phyloP scores from a whole-genome alignment of 805 yeast species.

The Priceomyces castillae region DNA sequence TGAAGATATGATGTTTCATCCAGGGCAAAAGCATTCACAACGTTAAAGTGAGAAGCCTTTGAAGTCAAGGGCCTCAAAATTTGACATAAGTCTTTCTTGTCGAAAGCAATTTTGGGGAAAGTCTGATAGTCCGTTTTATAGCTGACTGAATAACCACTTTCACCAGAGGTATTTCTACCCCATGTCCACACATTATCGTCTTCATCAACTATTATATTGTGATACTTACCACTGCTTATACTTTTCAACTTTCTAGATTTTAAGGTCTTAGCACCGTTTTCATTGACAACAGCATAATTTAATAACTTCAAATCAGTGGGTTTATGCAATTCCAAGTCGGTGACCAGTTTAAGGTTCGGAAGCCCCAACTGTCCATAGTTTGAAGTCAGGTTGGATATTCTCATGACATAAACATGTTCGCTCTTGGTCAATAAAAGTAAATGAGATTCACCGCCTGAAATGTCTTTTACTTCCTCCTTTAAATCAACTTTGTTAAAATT shows the following conservation, averaged over 20 bases:
- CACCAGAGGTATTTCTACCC: conserved; percentile 86
- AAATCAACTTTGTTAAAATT: conserved; percentile 10
- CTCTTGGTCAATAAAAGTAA: conserved; percentile 56
- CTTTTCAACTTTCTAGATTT: conserved; percentile 47
- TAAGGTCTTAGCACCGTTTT: conserved; percentile 19
- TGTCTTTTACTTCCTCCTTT: conserved; percentile 40
- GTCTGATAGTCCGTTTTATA: conserved; percentile 67
- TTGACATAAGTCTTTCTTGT: conserved; percentile 11
- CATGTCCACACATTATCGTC: conserved; percentile 76
- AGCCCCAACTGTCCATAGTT: conserved; percentile 82
- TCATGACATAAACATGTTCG: conserved; percentile 61
- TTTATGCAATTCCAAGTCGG: conserved; percentile 25
- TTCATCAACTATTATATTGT: conserved; percentile 66
- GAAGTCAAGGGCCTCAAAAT: conserved; percentile 31
- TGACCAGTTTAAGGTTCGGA: conserved; percentile 67
- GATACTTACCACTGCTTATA: conserved; percentile 73
- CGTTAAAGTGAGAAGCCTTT: conserved; percentile 29
- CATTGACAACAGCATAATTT: conserved; percentile 42
- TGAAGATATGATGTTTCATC: conserved; percentile 50
- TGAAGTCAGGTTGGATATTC: conserved; percentile 47
- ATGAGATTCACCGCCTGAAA: conserved; percentile 66
- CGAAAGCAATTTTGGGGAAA: conserved; percentile 53
- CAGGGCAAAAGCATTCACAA: conserved; percentile 62
- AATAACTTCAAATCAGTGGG: conserved; percentile 53
- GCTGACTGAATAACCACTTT: conserved; percentile 68